Base-by-base conservation (phyloP, 1,139 yeast species). In the Blastobotrys indianensis region DNA sequence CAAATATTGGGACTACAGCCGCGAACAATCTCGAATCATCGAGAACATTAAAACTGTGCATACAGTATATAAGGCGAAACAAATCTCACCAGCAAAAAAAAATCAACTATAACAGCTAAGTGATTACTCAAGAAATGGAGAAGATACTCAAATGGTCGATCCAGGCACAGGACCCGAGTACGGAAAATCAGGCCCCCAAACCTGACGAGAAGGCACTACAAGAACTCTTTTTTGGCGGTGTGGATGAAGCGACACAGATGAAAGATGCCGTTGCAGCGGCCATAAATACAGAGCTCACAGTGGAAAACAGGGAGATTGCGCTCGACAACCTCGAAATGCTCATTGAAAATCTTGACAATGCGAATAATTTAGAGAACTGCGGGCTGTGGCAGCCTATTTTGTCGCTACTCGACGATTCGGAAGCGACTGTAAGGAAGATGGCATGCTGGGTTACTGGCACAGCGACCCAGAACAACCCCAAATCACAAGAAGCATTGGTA, bases 301-400 rank as follows among this genome's bases (percentile, higher is more conserved):
- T 76, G 30, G 92, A 54, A 16, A 75, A 76, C 58, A 82, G 82
- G 55, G 74, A 81, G 48, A 76, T 79, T 12, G 96, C 97, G 0
- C 75, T 90, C 51, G 97, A 92, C 53, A 87, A 88, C 63, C 83
- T 90, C 59, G 97, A 92, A 64, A 87, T 90, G 94, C 73, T 92
- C 49, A 84, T 92, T 50, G 98, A 92, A 63, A 88, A 88, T 60
- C 68, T 92, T 54, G 98, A 92, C 64, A 92, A 92, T 63, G 97
- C 98, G 20, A 90, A 92, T 65, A 88, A 87, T 59, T 82, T 92
- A 53, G 92, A 85, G 54, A 85, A 84, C 57, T 64, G 88, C 72
- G 77, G 79, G 51, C 73, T 90, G 55, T 94, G 97, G 98, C 79
- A 76, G 11, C 73, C 79, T 4, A 63, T 88, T 41, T 68, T 85